Evolutionary conservation across 139 green algal species (phyloP).

Genomic region (Asterochloris erici): DNA sequence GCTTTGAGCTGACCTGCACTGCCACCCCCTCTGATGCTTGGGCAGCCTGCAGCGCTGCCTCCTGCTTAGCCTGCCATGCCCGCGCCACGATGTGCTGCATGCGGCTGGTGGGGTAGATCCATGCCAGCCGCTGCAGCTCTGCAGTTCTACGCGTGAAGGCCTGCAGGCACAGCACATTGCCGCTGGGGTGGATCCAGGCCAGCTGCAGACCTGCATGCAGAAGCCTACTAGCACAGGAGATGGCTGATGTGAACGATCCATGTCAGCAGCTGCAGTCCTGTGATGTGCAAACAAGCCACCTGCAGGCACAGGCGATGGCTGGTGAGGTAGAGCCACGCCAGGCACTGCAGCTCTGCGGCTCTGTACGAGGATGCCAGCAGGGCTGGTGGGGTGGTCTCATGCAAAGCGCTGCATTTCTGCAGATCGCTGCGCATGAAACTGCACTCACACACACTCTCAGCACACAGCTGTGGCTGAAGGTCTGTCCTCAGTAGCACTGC

Average conservation of each 20-base stretch:
- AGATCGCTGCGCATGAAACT: background rate
- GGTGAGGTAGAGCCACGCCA: constrained; percentile 3
- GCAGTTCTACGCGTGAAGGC: background rate
- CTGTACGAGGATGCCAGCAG: background rate
- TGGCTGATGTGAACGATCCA: background rate
- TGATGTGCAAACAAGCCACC: background rate
- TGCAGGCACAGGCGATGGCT: background rate
- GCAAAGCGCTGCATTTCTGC: background rate
- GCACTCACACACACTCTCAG: too few species aligned
- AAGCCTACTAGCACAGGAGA: background rate
- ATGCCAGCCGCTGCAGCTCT: constrained; percentile 15
- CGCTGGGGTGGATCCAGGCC: background rate
- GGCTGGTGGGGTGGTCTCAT: background rate
- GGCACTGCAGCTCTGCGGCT: constrained; percentile 6
- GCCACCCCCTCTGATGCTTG: background rate
- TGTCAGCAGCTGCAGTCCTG: background rate
- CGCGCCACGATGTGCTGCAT: background rate
- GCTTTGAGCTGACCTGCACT: too few species aligned
- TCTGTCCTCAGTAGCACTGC: too few species aligned
- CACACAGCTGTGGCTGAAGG: too few species aligned
- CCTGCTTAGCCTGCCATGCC: constrained; percentile 16
- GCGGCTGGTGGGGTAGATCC: background rate
- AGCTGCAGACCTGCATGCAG: background rate
- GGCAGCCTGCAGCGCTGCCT: constrained; percentile 2
- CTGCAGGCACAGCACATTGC: background rate